Percentiles rank a stretch among this genome's conserved stretches.
phyloP scores from a whole-genome alignment of 139 green algal genomes.

The Chlorella sp. region DNA sequence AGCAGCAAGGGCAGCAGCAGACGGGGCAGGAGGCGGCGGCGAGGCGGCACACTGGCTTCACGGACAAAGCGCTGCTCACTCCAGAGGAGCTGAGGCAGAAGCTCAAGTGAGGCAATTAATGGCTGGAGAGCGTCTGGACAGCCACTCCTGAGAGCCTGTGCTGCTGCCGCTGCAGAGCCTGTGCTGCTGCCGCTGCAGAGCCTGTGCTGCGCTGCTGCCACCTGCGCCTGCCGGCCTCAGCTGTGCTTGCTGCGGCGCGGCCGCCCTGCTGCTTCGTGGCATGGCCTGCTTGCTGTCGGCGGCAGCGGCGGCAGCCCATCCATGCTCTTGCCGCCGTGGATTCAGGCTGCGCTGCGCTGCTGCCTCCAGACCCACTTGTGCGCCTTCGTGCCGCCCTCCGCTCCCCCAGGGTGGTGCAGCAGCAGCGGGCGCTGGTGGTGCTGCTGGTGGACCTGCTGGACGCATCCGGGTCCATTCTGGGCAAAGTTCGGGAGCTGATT shows the following conservation, averaged over 20 bases:
- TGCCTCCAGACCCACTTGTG: background rate
- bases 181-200: background rate
- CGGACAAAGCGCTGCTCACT: slow-evolving; percentile 58
- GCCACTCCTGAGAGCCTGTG: too few relatives aligned
- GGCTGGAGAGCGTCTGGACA: too few relatives aligned
- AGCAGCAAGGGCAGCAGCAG: slow-evolving; percentile 38
- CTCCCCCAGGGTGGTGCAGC: slow-evolving; percentile 56
- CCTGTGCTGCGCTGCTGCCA: background rate
- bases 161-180: background rate
- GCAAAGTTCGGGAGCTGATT: slow-evolving; percentile 85
- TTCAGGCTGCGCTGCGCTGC: background rate
- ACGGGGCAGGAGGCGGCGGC: background rate
- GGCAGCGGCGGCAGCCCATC: too few relatives aligned
- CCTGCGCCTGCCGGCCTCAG: background rate
- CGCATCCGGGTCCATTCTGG: slow-evolving; percentile 78
- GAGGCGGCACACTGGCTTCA: slow-evolving; percentile 38
- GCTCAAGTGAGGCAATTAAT: slow-evolving; percentile 54
- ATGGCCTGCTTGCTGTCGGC: too few relatives aligned
- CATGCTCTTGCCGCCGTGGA: too few relatives aligned
- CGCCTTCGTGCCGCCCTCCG: background rate
- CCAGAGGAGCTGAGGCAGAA: slow-evolving; percentile 82
- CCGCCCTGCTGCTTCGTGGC: background rate
- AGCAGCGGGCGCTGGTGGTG: slow-evolving; percentile 72
- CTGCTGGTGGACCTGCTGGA: slow-evolving; percentile 94
- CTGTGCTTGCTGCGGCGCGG: background rate